These are phyloP conservation scores for Phytophthora cactorum DNA, from an alignment of 352 stramenopile genomes.

Conservation along the genomic window DNA sequence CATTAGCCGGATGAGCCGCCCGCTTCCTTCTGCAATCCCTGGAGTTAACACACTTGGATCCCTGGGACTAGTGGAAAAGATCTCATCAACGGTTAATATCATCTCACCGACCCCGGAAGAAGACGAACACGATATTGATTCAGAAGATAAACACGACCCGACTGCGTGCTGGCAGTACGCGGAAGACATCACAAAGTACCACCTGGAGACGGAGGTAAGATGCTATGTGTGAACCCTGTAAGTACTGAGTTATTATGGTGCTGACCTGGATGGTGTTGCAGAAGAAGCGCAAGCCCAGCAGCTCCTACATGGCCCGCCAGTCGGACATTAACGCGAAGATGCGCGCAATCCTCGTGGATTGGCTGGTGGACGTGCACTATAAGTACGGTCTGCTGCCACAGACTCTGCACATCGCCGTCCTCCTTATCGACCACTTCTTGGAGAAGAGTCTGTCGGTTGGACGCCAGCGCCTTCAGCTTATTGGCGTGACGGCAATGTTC, in stretches of 20 bases:
- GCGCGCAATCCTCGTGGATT: slow-evolving; percentile 99
- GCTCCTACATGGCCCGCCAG: slow-evolving; percentile 90
- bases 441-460: slow-evolving; percentile 71
- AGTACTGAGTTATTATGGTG: background rate
- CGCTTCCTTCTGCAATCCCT: slow-evolving; percentile 38
- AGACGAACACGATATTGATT: slow-evolving; percentile 76
- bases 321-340: slow-evolving; percentile 99
- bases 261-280: slow-evolving; percentile 26
- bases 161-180: slow-evolving; percentile 81
- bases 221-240: background rate
- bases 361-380: slow-evolving; percentile 95
- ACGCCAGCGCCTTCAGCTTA: slow-evolving; percentile 93
- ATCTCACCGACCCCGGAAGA: slow-evolving; percentile 16
- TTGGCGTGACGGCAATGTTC: slow-evolving; percentile 96
- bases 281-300: slow-evolving; percentile 66
- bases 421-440: slow-evolving; percentile 85
- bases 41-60: slow-evolving; percentile 43
- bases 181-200: slow-evolving; percentile 84
- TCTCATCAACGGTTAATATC: slow-evolving; percentile 34
- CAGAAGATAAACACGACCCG: slow-evolving; percentile 68
- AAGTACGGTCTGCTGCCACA: slow-evolving; percentile 84
- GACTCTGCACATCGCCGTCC: slow-evolving; percentile 86
- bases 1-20: slow-evolving; percentile 30
- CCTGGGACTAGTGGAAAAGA: slow-evolving; percentile 38
- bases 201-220: slow-evolving; percentile 68